phyloP scores from a whole-genome alignment of 169 alveolate species.

The Condylostoma magnum region DNA sequence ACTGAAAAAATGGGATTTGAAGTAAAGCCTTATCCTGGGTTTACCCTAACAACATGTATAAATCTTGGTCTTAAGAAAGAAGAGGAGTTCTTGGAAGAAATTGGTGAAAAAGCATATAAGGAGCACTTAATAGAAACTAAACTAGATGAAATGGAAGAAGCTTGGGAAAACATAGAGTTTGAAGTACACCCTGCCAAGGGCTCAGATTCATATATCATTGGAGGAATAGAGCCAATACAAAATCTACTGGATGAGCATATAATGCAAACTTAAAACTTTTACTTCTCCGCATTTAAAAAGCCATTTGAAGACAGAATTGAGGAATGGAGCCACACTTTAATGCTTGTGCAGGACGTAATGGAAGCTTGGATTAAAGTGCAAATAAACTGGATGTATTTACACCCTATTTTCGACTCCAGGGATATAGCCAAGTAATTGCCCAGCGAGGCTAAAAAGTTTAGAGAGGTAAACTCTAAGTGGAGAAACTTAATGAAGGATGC shows the following conservation, averaged over 20 bases:
- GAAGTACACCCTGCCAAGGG: constrained; percentile 71
- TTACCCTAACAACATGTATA: constrained; percentile 76
- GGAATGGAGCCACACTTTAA: constrained; percentile 87
- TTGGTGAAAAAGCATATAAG: constrained; percentile 88
- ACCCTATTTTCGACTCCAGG: constrained; percentile 92
- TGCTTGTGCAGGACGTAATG: constrained; percentile 85
- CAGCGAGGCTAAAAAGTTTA: constrained; percentile 90
- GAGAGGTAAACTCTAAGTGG: constrained; percentile 91
- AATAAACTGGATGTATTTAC: constrained; percentile 92
- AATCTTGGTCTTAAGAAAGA: constrained; percentile 72
- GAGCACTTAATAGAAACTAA: constrained; percentile 79
- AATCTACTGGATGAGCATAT: constrained; percentile 92
- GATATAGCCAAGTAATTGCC: constrained; percentile 92
- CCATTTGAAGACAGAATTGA: constrained; percentile 91
- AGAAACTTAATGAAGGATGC: constrained; percentile 84
- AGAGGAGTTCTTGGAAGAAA: constrained; percentile 76
- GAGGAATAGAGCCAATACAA: constrained; percentile 81
- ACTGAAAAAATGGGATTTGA: constrained; percentile 76
- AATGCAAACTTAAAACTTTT: constrained; percentile 91
- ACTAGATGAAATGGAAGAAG: constrained; percentile 83
- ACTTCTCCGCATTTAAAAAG: constrained; percentile 90
- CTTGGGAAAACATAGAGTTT: constrained; percentile 86
- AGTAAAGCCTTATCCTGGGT: constrained; percentile 80
- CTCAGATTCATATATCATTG: constrained; percentile 81
- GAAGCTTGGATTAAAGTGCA: constrained; percentile 91